phyloP scores from a whole-genome alignment of 2,329 filamentous ascomycete species.

The Arthrobotrys musiformis region DNA sequence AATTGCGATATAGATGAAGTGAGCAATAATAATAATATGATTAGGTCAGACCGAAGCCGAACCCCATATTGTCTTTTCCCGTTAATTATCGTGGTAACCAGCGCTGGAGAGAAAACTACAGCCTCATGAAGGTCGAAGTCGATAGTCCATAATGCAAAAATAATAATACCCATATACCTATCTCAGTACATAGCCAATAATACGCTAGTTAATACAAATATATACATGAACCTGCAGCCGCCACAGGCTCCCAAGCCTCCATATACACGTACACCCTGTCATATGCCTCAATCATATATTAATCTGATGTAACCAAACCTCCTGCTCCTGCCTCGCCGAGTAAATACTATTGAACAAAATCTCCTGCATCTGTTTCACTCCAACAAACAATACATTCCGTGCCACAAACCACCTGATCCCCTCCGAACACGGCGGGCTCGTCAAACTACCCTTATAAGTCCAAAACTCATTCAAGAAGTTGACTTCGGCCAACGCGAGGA shows the following conservation, averaged over 20 bases:
- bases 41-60: no score
- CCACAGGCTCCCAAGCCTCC: background rate
- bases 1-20: no score
- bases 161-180: no score
- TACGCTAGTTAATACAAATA: background rate
- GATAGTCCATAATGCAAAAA: no score
- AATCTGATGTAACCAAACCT: slow-evolving; percentile 66
- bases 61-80: no score
- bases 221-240: background rate
- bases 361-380: slow-evolving; percentile 66
- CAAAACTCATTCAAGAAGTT: slow-evolving; percentile 65
- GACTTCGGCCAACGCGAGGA: slow-evolving; percentile 62
- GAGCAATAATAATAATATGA: no score
- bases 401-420: slow-evolving; percentile 66
- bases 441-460: slow-evolving; percentile 67
- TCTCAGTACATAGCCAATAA: background rate
- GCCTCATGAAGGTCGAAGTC: no score
- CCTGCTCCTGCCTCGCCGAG: slow-evolving; percentile 64
- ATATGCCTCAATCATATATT: slow-evolving; percentile 59
- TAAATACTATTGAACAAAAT: slow-evolving; percentile 65
- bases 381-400: slow-evolving; percentile 63
- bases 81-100: no score
- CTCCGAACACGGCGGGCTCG: slow-evolving; percentile 66
- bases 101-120: no score
- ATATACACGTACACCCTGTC: background rate